phyloP scores from a whole-genome alignment of 768 basidiomycete genomes.

The Mycena epipterygia region DNA sequence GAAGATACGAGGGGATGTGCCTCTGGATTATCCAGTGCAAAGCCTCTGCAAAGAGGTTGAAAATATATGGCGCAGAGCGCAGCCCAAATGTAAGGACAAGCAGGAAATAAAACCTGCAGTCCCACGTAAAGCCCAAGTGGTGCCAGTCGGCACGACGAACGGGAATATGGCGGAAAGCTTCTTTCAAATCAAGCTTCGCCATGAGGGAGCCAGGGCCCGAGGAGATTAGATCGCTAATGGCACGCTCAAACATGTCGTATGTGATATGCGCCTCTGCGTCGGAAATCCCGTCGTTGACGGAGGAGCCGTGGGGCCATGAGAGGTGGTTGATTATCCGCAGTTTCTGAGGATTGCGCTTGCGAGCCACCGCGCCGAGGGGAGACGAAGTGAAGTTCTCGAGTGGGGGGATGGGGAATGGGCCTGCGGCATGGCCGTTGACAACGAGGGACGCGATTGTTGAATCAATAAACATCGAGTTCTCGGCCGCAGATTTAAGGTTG shows the following conservation, averaged over 20 bases:
- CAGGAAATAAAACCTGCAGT: slow-evolving; percentile 42
- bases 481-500: neutral
- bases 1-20: slow-evolving; percentile 47
- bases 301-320: slow-evolving; percentile 44
- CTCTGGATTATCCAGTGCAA: slow-evolving; percentile 55
- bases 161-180: slow-evolving; percentile 54
- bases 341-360: slow-evolving; percentile 41
- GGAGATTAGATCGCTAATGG: slow-evolving; percentile 37
- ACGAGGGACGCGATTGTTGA: neutral
- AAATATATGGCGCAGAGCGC: slow-evolving; percentile 47
- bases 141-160: slow-evolving; percentile 47
- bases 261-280: slow-evolving; percentile 44
- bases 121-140: slow-evolving; percentile 50
- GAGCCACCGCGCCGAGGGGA: slow-evolving; percentile 41
- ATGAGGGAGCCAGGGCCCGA: slow-evolving; percentile 47
- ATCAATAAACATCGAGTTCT: neutral
- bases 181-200: slow-evolving; percentile 38
- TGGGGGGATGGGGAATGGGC: slow-evolving; percentile 39
- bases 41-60: too few species aligned
- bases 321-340: slow-evolving; percentile 35
- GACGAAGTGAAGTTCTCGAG: slow-evolving; percentile 38
- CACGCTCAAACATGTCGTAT: slow-evolving; percentile 46
- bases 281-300: slow-evolving; percentile 49
- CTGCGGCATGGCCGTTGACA: slow-evolving; percentile 29
- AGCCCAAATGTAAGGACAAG: slow-evolving; percentile 51